Evolutionary conservation across 768 basidiomycete species (phyloP), one percentile per base, ranked within the genome.

Genomic region (Boletales sp.): DNA sequence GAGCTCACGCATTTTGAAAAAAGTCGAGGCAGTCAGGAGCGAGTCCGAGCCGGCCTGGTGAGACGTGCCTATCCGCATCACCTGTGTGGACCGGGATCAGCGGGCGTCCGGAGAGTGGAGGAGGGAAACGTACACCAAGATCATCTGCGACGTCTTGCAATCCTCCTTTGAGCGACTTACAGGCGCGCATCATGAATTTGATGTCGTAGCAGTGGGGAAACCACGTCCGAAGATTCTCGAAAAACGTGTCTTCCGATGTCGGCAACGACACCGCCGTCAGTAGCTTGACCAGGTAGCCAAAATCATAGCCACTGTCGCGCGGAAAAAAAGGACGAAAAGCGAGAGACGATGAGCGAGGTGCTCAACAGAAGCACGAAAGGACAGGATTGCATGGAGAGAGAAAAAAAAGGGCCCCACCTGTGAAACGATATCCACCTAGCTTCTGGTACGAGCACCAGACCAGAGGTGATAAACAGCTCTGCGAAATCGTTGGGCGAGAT

Each of bases 21-120:
- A 98, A 0, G 91, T 91, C 2, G 87, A 83, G 3, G 93, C 83
- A 8, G 94, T 97, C 41, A 99, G 79, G 37, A 98, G 84, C 13
- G 90, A 92, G 65, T 98, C 96, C n/a, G 92, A 94, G 13, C 96
- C 95, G 10, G 95, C 94, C 72, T 96, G 95, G 69, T 96, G 94
- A 48, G 92, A 90, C 18, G 84, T 80, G 6, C 92, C 93, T 68
- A 93, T 90, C 39, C 94, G 83, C 70, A 85, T 75, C 28, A 96
- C 87, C 94, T 95, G 37, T 31, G 8, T 44, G 45, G n/a, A 44
- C n/a, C 3, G 19, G 15, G 17, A 13, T 50, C 31, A 39, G 47
- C 44, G 14, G 33, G 5, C 33, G 33, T 34, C 11, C 9, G 33
- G 21, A 21, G 21, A 44, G 11, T 39, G 47, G 14, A 4, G 14